Conservation (phyloP, 2,329 filamentous ascomycete species). For the Plenodomus lindquistii region DNA sequence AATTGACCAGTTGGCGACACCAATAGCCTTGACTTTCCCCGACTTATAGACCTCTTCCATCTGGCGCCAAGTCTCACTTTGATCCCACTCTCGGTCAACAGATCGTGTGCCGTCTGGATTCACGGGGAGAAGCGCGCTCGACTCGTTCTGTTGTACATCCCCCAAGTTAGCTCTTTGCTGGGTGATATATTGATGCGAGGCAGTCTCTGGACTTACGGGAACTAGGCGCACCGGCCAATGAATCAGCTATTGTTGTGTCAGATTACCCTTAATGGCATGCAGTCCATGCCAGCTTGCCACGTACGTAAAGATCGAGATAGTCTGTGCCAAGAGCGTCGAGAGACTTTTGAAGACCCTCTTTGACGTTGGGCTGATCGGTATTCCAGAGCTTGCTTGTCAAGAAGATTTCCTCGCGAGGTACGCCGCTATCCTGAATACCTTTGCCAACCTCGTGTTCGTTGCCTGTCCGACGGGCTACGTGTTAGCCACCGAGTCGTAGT, state of each 20-base stretch:
- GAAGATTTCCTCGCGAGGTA: constrained; percentile 39
- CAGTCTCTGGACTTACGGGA: constrained; percentile 50
- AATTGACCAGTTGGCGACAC: constrained; percentile 20
- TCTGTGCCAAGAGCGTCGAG: constrained; percentile 76
- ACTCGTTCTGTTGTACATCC: constrained; percentile 42
- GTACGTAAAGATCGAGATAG: constrained; percentile 77
- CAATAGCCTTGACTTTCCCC: constrained; percentile 18
- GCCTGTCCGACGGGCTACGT: neutral
- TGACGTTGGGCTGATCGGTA: constrained; percentile 73
- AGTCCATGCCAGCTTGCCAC: neutral
- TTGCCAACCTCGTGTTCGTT: constrained; percentile 14
- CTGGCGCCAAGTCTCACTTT: constrained; percentile 21
- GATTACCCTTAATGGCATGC: neutral
- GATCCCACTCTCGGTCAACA: constrained; percentile 8
- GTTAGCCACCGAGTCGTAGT: too few relatives aligned
- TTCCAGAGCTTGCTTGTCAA: constrained; percentile 81
- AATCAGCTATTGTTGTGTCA: constrained; percentile 56
- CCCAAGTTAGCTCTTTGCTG: neutral
- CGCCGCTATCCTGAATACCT: constrained; percentile 7
- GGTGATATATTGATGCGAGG: constrained; percentile 62
- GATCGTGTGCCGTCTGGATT: constrained; percentile 39
- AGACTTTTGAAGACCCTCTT: constrained; percentile 70
- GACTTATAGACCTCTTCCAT: constrained; percentile 41
- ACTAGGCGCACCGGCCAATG: constrained; percentile 75
- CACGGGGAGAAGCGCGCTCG: constrained; percentile 62